Conservation (phyloP, 345 rosid genomes). For the Trapa bicornis region DNA sequence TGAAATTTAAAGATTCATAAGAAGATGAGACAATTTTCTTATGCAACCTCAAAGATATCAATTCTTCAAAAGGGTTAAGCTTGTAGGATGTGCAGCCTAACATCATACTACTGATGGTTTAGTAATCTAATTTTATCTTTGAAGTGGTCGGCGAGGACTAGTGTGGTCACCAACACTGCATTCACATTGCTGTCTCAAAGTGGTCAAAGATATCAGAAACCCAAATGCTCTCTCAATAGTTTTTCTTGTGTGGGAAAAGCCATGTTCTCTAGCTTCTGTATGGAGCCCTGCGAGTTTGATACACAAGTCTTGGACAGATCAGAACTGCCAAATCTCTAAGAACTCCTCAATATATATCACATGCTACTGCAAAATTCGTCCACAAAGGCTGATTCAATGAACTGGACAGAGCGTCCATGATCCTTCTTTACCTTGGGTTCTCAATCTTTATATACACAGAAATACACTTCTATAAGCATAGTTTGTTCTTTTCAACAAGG, state of each 20-base stretch:
- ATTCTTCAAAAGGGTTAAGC: too few species aligned
- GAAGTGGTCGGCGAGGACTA: too few species aligned
- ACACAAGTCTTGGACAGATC: constrained; percentile 39
- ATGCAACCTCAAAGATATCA: too few species aligned
- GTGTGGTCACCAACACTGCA: too few species aligned
- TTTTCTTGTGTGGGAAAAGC: constrained; percentile 67
- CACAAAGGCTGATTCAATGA: not conserved
- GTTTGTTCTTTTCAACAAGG: not conserved
- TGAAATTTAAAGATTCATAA: not conserved
- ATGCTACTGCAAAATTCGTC: not conserved
- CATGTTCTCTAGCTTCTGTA: constrained; percentile 75
- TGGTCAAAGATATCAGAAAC: constrained; percentile 70
- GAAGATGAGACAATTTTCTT: too few species aligned
- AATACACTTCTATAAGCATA: not conserved
- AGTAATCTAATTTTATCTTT: too few species aligned
- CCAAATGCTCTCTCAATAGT: constrained; percentile 84
- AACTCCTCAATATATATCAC: not conserved
- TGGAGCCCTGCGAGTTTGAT: constrained; percentile 83
- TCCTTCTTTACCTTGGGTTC: not conserved
- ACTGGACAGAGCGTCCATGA: not conserved
- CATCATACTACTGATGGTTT: too few species aligned
- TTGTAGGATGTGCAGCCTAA: too few species aligned
- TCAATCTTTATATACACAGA: not conserved
- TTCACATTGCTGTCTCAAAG: constrained; percentile 30
- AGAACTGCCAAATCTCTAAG: not conserved